Conservation (phyloP, 2,329 filamentous ascomycete genomes). For the Claviceps fusiformis region DNA sequence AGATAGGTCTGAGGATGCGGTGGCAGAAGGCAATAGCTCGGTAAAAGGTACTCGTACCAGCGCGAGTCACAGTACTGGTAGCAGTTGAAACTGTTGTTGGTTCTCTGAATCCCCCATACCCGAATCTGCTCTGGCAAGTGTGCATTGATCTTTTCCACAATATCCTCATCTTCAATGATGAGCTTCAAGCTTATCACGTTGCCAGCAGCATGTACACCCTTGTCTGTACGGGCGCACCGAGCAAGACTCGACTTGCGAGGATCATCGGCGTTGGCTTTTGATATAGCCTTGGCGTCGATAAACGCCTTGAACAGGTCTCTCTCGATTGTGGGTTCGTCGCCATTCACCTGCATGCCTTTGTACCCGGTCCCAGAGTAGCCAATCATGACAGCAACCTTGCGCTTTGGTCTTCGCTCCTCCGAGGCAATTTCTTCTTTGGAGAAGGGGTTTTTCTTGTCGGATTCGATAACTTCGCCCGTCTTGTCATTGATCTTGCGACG, state of each 20-base stretch:
- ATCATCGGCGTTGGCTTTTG: conserved; percentile 91
- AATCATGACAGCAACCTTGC: conserved; percentile 90
- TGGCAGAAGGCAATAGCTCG: conserved; percentile 81
- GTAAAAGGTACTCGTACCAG: conserved; percentile 95
- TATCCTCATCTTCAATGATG: conserved; percentile 80
- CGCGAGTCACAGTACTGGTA: conserved; percentile 91
- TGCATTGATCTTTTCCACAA: conserved; percentile 84
- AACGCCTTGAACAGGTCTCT: conserved; percentile 89
- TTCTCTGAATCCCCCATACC: conserved; percentile 85
- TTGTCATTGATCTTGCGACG: conserved; percentile 26
- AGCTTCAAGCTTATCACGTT: conserved; percentile 93
- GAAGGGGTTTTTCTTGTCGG: conserved; percentile 32
- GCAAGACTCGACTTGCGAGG: conserved; percentile 93
- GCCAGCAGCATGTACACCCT: conserved; percentile 90
- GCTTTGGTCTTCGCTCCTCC: conserved; percentile 80
- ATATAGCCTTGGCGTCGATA: conserved; percentile 81
- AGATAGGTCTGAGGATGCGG: conserved; percentile 82
- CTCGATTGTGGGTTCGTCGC: conserved; percentile 81
- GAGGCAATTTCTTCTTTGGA: conserved; percentile 71
- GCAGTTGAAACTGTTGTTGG: conserved; percentile 82
- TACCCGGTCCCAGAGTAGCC: conserved; percentile 95
- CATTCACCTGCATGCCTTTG: conserved; percentile 88
- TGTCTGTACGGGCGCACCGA: conserved; percentile 89
- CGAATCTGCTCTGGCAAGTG: conserved; percentile 78
- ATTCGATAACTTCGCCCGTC: conserved; percentile 17